phyloP scores from a whole-genome alignment of 345 rosid genomes.

The Eucalyptus virginea region DNA sequence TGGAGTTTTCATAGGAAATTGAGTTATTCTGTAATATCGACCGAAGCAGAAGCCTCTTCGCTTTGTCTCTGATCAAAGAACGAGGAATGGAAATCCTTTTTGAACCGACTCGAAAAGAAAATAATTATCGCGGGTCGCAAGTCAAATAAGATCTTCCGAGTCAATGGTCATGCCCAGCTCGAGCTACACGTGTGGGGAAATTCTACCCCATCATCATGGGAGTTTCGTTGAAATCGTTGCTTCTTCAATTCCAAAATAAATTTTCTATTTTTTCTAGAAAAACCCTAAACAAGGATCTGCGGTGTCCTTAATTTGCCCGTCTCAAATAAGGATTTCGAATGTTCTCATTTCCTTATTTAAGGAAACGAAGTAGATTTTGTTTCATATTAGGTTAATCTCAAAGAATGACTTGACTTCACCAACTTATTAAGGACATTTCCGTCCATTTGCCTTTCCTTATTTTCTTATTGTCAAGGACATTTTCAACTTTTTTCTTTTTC shows the following conservation, averaged over 20 bases:
- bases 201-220: not conserved
- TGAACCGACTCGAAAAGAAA: not conserved
- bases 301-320: no score
- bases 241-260: not conserved
- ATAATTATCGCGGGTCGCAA: no score
- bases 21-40: not conserved
- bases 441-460: no score
- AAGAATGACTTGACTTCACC: accelerated
- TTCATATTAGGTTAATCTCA: no score
- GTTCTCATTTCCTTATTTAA: no score
- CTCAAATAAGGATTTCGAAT: no score
- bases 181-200: not conserved
- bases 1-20: not conserved
- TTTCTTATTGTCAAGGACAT: no score
- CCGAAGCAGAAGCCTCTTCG: not conserved
- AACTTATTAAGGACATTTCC: accelerated
- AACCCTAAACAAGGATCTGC: accelerated
- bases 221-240: not conserved
- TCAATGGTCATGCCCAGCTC: not conserved
- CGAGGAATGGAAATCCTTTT: not conserved
- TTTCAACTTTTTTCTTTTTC: no score
- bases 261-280: not conserved
- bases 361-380: no score
- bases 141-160: not conserved
- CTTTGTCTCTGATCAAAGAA: not conserved